Conservation (phyloP, 164 flowering plant species). For the Cinnamomum chago region DNA sequence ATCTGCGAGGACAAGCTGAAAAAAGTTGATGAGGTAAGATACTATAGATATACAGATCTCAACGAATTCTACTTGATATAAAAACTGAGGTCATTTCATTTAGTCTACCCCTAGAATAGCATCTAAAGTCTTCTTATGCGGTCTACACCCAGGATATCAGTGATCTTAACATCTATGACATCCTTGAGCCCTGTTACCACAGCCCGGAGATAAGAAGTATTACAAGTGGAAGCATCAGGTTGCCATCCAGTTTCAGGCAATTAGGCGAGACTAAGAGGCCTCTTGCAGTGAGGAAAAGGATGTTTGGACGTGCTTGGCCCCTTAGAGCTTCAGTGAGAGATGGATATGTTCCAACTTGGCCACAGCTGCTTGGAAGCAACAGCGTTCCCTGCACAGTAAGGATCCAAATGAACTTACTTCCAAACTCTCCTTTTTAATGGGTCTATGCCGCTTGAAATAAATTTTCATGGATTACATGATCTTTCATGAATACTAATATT, state of each 20-base stretch:
- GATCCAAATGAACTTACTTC: conserved; percentile 3
- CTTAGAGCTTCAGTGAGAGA: conserved; percentile 71
- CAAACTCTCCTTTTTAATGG: not conserved
- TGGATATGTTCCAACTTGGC: conserved; percentile 89
- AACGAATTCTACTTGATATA: not conserved
- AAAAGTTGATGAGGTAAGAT: conserved; percentile 54
- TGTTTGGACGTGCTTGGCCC: conserved; percentile 98
- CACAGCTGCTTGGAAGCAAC: conserved; percentile 41
- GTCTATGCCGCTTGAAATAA: not conserved
- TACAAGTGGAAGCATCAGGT: conserved; percentile 22
- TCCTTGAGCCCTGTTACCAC: conserved; percentile 88
- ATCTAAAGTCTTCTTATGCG: not conserved
- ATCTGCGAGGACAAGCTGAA: conserved; percentile 40
- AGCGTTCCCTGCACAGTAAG: conserved; percentile 84
- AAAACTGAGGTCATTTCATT: not conserved
- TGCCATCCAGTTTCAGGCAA: conserved; percentile 67
- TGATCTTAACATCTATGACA: conserved; percentile 69
- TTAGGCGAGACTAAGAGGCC: conserved; percentile 82
- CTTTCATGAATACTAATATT: not conserved
- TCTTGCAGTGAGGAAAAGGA: conserved; percentile 76
- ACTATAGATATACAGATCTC: not conserved
- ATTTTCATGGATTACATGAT: not conserved
- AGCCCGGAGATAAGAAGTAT: conserved; percentile 18
- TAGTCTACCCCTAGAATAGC: conserved; percentile 34
- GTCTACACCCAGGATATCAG: conserved; percentile 36